Evolutionary conservation across 805 yeast species (phyloP), one percentile per base, ranked within the genome.

Genomic region (Cyberlindnera japonica): DNA sequence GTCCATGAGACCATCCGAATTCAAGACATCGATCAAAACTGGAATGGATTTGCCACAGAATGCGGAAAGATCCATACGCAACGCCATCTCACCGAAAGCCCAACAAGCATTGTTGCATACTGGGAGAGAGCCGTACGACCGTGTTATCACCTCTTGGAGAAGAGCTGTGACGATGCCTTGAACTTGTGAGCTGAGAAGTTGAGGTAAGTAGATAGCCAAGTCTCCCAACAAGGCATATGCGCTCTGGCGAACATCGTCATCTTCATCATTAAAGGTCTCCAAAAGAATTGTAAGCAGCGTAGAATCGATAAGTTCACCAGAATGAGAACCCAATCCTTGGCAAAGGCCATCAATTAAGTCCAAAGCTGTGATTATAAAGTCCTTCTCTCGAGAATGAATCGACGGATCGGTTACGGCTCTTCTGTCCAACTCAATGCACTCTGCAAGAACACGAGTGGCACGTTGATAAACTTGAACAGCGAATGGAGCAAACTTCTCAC

Each of bases 141-240:
- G 61, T 47, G 71, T 68, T 48, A 77, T 73, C 51, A 84, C 72
- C 59, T 85, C 95, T 43, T 74, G 75, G 5, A 83, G 80, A 47
- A 89, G 79, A 44, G 79, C 72, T n/a, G 77, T 68, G 46, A 88
- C 63, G 16, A 86, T 65, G 33, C 74, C 72, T 47, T 70, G 69
- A 44, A 78, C 53, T 46, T 64, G 62, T 7, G 80, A 78, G 26
- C 17, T 6, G 8, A 53, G 18, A 29, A 47, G 47, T 2, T 30
- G 35, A 23, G 57, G 54, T 49, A 77, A 66, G 58, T 61, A 72
- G 47, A 81, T 87, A 9, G 90, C 84, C 61, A 93, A 71, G 62
- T 93, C 99, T 20, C 99, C 99, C 14, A 91, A 57, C 23, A 93
- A 65, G 0, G 98, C 97, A 65, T 81, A 88, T 0, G 91, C 87